A percentile compares a stretch with the other conserved stretches of the same genome.
phyloP scores from a whole-genome alignment of 768 basidiomycete genomes.

The Melanogaster broomeanus region DNA sequence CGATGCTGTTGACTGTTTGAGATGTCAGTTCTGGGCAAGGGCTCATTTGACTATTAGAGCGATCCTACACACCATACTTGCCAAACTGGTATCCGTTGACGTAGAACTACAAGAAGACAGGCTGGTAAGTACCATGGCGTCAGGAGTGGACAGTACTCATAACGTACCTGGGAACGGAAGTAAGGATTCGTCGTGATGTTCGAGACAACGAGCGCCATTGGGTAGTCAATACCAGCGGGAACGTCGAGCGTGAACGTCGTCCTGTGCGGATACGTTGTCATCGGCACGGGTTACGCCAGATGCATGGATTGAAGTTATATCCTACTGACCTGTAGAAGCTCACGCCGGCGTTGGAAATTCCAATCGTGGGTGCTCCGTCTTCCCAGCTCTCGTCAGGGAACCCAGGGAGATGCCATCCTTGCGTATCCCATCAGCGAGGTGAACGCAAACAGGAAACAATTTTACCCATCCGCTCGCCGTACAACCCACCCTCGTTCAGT shows the following conservation, averaged over 20 bases:
- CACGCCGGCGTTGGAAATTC: constrained; percentile 45
- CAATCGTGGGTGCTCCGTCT: constrained; percentile 40
- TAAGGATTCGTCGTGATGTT: constrained; percentile 46
- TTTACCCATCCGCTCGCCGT: constrained; percentile 50
- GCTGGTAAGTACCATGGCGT: not conserved
- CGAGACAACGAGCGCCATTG: constrained; percentile 44
- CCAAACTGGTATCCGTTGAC: constrained; percentile 29
- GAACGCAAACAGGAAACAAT: not conserved
- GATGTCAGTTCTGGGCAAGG: not conserved
- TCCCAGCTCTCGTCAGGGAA: constrained; percentile 52
- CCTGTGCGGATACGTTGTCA: constrained; percentile 9
- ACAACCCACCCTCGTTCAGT: constrained; percentile 62
- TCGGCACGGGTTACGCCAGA: not conserved
- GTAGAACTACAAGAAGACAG: constrained; percentile 16
- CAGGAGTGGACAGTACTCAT: not conserved
- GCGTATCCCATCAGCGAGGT: constrained; percentile 3
- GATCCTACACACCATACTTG: constrained; percentile 20
- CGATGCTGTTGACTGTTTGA: constrained; percentile 22
- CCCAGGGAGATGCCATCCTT: constrained; percentile 58
- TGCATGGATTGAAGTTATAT: not conserved
- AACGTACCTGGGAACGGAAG: constrained; percentile 38
- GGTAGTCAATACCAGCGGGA: constrained; percentile 49
- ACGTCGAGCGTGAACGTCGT: constrained; percentile 44
- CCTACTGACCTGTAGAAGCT: constrained; percentile 44
- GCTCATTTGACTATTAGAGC: too few species aligned